Evolutionary conservation across 306 rosid genomes (phyloP), one percentile per base, ranked within the genome.

Genomic region (Sicyos edulis): DNA sequence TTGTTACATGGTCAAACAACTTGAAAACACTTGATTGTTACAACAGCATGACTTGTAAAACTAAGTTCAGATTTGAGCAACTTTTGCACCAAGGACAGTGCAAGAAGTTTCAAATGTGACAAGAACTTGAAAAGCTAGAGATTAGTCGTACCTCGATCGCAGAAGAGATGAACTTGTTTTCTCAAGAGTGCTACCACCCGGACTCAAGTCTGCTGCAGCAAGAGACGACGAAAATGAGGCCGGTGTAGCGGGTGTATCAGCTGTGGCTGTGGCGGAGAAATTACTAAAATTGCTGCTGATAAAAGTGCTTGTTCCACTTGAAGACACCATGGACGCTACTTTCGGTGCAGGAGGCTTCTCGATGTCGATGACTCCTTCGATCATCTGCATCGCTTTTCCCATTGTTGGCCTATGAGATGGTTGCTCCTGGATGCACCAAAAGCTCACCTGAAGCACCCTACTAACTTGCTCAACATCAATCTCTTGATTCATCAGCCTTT

Each of bases 381-480:
- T 87, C 97, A 92, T 92, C 69, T 85, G 97, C 63, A 92, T 82
- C 49, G 88, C 89, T 71, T 80, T 85, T 73, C 91, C 88, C 95
- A 92, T 92, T 22, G 47, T 77, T 20, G 97, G 97, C 76, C 97
- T 83, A 51, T 79, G 86, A 40, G 87, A 87, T 4, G 97, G 95
- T 52, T 81, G 96, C 74, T 89, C 95, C 61, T 89, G 97, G 52
- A 89, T 89, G 91, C 97, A 92, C 97, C 95, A 89, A 75, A 92
- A 92, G 77, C 91, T 66, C 29, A 87, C 91, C 42, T 82, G 79
- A 79, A 92, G 73, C 3, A 83, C 87, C 70, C 96, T 78, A 53
- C 4, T 73, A 21, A 82, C 86, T 83, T 89, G 89, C 58, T 82
- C 91, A 86, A 88, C 75, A 51, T 92, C 84, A 22, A 92, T 64